These are phyloP conservation scores for Thielaviopsis cerberus DNA, from an alignment of 2,329 filamentous ascomycete genomes.

Conservation along the genomic window DNA sequence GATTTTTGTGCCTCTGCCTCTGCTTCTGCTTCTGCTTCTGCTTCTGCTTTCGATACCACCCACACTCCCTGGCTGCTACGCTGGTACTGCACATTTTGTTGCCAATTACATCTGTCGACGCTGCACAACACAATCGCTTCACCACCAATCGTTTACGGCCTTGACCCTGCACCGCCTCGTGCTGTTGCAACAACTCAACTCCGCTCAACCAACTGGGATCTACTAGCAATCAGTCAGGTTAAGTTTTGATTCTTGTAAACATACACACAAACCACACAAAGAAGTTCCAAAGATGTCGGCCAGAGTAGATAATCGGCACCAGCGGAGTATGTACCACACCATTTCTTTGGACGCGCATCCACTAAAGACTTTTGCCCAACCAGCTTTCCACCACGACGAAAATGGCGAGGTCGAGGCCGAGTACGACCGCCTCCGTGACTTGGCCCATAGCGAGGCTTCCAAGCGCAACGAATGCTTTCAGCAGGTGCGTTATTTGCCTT, in stretches of 20 bases:
- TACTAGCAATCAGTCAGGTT: background rate
- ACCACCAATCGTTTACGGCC: background rate
- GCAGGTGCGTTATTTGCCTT: slow-evolving; percentile 28
- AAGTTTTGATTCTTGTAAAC: background rate
- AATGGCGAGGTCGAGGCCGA: slow-evolving; percentile 57
- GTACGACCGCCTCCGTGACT: slow-evolving; percentile 75
- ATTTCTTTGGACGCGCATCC: background rate
- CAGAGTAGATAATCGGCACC: background rate
- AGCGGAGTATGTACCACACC: slow-evolving; percentile 7
- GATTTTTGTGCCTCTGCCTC: background rate
- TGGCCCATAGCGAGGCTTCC: slow-evolving; percentile 61
- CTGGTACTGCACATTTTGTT: background rate
- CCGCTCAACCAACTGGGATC: no score
- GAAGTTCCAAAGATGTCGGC: background rate
- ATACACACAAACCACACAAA: background rate
- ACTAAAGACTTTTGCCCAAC: background rate
- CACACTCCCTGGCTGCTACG: background rate
- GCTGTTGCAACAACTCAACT: background rate
- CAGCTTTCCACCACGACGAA: slow-evolving; percentile 60
- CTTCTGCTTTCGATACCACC: background rate
- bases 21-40: background rate
- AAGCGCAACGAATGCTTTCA: slow-evolving; percentile 66
- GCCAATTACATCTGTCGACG: background rate
- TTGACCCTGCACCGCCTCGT: background rate
- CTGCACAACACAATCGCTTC: background rate